phyloP scores from a whole-genome alignment of 768 basidiomycete genomes.

The Kwoniella sp. region DNA sequence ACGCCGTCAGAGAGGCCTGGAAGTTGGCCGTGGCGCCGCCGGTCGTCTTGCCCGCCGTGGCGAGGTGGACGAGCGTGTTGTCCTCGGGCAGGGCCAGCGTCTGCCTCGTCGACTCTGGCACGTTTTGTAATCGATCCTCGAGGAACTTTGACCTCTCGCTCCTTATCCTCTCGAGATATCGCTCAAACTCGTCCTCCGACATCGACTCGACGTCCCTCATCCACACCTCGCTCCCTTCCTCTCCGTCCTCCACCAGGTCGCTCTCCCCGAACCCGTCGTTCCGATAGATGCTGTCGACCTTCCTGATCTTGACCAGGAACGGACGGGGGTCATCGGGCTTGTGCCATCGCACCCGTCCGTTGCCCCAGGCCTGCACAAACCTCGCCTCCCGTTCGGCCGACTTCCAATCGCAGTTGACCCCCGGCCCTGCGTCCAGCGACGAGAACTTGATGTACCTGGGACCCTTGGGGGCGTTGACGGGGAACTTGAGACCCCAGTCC shows the following conservation, averaged over 20 bases:
- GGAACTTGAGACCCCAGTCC: slow-evolving; percentile 48
- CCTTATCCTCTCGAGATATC: slow-evolving; percentile 25
- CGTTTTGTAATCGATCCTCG: neutral
- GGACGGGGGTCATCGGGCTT: slow-evolving; percentile 7
- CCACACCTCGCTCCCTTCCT: slow-evolving; percentile 60
- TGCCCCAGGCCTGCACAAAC: slow-evolving; percentile 43
- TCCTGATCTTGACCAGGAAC: slow-evolving; percentile 1
- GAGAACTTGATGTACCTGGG: slow-evolving; percentile 42
- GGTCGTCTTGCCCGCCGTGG: slow-evolving; percentile 1
- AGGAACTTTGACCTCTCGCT: slow-evolving; percentile 8
- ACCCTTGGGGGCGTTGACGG: slow-evolving; percentile 22
- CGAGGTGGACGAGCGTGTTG: slow-evolving; percentile 12
- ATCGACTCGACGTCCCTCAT: slow-evolving; percentile 35
- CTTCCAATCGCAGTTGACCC: slow-evolving; percentile 41
- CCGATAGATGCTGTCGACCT: slow-evolving; percentile 1
- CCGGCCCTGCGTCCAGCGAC: slow-evolving; percentile 39
- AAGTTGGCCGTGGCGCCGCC: slow-evolving; percentile 3
- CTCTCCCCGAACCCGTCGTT: slow-evolving; percentile 6
- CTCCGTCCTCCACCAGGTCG: neutral
- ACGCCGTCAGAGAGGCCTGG: slow-evolving; percentile 10
- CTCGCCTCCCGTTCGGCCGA: slow-evolving; percentile 45
- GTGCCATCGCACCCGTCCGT: slow-evolving; percentile 35
- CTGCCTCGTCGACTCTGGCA: neutral
- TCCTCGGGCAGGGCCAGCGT: neutral
- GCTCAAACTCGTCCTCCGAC: slow-evolving; percentile 25